A percentile compares a stretch with the other conserved stretches of the same genome.
Conservation (phyloP, 1,284 basidiomycete species). For the Pterula multifida region DNA sequence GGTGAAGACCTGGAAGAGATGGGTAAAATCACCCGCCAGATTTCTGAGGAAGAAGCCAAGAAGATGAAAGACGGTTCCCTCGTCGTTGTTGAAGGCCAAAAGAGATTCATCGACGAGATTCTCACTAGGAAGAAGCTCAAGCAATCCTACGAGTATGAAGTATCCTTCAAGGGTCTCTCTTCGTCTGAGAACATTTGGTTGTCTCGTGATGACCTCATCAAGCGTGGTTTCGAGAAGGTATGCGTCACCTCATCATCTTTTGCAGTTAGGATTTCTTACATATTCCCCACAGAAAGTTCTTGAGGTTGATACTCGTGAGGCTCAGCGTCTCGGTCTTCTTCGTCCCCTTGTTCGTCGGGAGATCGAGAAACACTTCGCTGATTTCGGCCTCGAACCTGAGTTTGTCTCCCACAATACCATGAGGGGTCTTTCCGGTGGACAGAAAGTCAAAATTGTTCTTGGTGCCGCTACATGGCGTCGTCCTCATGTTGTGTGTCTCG, state of each 20-base stretch:
- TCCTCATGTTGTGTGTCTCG: constrained; percentile 94
- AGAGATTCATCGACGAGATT: constrained; percentile 92
- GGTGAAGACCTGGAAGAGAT: constrained; percentile 97
- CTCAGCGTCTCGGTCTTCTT: constrained; percentile 90
- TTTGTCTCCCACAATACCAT: constrained; percentile 96
- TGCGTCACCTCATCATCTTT: not conserved
- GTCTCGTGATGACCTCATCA: constrained; percentile 91
- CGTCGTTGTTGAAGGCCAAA: constrained; percentile 86
- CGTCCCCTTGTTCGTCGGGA: constrained; percentile 94
- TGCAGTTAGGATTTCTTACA: constrained; percentile 10
- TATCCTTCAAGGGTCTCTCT: constrained; percentile 84
- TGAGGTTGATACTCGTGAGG: constrained; percentile 95
- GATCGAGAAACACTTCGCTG: constrained; percentile 96
- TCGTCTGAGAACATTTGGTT: constrained; percentile 97
- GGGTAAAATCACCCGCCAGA: constrained; percentile 80
- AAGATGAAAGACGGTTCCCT: constrained; percentile 95
- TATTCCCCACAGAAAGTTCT: constrained; percentile 63
- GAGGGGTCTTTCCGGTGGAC: constrained; percentile 97
- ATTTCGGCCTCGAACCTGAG: constrained; percentile 94
- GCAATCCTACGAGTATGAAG: constrained; percentile 97
- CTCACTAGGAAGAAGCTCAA: constrained; percentile 91
- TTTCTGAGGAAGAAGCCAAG: constrained; percentile 79
- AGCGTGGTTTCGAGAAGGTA: constrained; percentile 95
- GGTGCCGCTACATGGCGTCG: constrained; percentile 98
- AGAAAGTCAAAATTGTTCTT: constrained; percentile 99